These are phyloP conservation scores for Phyllachora maydis DNA, from an alignment of 2,329 filamentous ascomycete species.

Conservation along the genomic window DNA sequence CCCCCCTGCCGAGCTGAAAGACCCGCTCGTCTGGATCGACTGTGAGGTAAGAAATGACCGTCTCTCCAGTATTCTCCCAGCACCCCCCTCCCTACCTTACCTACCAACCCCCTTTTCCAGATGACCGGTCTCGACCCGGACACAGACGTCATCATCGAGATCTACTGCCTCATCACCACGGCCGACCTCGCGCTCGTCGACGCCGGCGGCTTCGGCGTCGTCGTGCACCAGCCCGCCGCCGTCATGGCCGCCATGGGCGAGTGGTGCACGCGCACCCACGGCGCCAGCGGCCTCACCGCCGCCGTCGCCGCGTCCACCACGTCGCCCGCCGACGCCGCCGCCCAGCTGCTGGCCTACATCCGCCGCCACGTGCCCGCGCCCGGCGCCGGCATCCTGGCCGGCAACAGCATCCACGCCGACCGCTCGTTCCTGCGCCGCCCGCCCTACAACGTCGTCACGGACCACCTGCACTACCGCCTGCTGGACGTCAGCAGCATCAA, in stretches of 20 bases:
- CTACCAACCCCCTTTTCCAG: slow-evolving; percentile 18
- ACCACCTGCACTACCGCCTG: slow-evolving; percentile 74
- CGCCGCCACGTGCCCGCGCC: slow-evolving; percentile 45
- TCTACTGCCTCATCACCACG: slow-evolving; percentile 83
- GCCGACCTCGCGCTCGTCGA: slow-evolving; percentile 59
- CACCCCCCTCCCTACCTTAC: slow-evolving; percentile 1
- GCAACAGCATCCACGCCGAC: slow-evolving; percentile 87
- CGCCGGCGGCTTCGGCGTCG: slow-evolving; percentile 53
- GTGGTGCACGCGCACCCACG: slow-evolving; percentile 76
- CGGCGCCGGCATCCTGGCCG: slow-evolving; percentile 55
- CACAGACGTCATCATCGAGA: slow-evolving; percentile 70
- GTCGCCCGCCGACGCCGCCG: slow-evolving; percentile 51
- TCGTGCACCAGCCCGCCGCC: slow-evolving; percentile 53
- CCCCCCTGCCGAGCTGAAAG: slow-evolving; percentile 7
- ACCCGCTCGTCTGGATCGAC: slow-evolving; percentile 74
- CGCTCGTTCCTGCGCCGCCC: slow-evolving; percentile 54
- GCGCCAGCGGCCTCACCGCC: slow-evolving; percentile 58
- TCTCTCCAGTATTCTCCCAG: neutral
- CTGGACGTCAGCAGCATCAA: slow-evolving; percentile 85
- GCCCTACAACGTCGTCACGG: slow-evolving; percentile 54
- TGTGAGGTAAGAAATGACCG: slow-evolving; percentile 22
- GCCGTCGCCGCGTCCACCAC: slow-evolving; percentile 54
- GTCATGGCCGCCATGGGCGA: slow-evolving; percentile 63
- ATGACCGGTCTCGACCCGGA: slow-evolving; percentile 79
- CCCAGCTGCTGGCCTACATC: slow-evolving; percentile 59